These are phyloP conservation scores for Aspergillus nomiae DNA, from an alignment of 2,329 filamentous ascomycete genomes.

Conservation along the genomic window DNA sequence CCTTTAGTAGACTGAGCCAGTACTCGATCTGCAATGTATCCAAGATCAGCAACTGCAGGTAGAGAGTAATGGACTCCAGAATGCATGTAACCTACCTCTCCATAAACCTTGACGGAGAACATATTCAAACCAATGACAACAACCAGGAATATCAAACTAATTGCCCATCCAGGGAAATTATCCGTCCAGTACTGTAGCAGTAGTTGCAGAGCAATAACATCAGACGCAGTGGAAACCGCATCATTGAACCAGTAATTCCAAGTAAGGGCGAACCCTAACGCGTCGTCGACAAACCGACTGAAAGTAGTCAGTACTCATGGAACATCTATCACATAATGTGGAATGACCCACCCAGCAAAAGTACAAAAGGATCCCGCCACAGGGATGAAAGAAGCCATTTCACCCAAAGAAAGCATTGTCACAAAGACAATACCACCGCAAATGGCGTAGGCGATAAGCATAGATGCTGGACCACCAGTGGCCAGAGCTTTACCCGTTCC, in stretches of 20 bases:
- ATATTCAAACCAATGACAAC: slow-evolving; percentile 57
- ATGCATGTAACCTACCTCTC: slow-evolving; percentile 45
- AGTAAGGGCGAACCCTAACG: slow-evolving; percentile 46
- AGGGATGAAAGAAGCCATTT: slow-evolving; percentile 62
- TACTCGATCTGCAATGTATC: slow-evolving; percentile 38
- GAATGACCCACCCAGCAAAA: slow-evolving; percentile 50
- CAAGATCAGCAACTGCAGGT: slow-evolving; percentile 1
- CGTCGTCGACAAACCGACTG: slow-evolving; percentile 48
- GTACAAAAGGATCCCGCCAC: slow-evolving; percentile 59
- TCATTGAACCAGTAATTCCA: slow-evolving; percentile 66
- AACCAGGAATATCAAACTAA: slow-evolving; percentile 64
- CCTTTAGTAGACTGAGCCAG: slow-evolving; percentile 45
- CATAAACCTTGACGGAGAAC: slow-evolving; percentile 56
- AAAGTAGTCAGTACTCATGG: not conserved
- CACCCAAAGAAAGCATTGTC: slow-evolving; percentile 61
- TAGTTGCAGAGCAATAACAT: slow-evolving; percentile 62
- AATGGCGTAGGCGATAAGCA: slow-evolving; percentile 60
- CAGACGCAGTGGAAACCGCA: slow-evolving; percentile 61
- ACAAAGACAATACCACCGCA: slow-evolving; percentile 61
- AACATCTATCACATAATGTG: not conserved
- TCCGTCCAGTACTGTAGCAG: slow-evolving; percentile 64
- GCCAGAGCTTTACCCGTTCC: slow-evolving; percentile 63
- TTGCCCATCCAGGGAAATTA: slow-evolving; percentile 63
- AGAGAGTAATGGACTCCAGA: not conserved
- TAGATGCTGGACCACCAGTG: slow-evolving; percentile 61